These are phyloP conservation scores for Urostyla sp. DNA, from an alignment of 73 alveolate species.

Conservation along the genomic window DNA sequence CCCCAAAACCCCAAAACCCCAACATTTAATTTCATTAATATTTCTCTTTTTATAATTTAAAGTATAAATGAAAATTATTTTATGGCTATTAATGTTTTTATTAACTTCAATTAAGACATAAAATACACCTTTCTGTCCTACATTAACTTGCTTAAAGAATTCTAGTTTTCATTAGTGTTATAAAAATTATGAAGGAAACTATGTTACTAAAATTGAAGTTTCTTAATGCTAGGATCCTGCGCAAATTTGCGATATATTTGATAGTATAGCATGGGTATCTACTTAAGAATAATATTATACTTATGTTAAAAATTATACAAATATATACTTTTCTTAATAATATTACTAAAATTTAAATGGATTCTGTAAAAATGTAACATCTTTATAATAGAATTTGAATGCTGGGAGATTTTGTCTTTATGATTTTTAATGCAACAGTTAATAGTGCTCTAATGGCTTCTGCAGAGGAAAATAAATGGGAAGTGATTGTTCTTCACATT, in stretches of 20 bases:
- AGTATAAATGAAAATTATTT: too few species aligned
- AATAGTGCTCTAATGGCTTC: conserved; percentile 9
- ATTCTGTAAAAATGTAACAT: neutral
- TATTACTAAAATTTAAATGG: conserved; percentile 16
- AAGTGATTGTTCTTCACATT: neutral
- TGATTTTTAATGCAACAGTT: conserved; percentile 29
- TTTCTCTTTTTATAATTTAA: too few species aligned
- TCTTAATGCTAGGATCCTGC: conserved; percentile 1
- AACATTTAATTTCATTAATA: too few species aligned
- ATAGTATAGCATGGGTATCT: conserved; percentile 31
- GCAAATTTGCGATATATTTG: conserved; percentile 22
- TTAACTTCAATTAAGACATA: too few species aligned
- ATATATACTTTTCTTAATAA: neutral
- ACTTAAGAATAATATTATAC: conserved; percentile 23
- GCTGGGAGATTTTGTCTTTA: conserved; percentile 40
- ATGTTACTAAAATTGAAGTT: conserved; percentile 9
- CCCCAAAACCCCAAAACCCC: too few species aligned
- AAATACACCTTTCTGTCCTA: conserved; percentile 17
- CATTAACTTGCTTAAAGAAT: neutral
- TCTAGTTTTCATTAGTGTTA: conserved; percentile 9
- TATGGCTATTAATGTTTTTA: too few species aligned
- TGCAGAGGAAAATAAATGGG: conserved; percentile 37
- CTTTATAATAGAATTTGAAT: conserved; percentile 2
- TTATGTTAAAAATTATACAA: neutral
- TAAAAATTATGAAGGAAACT: conserved; percentile 9